These are phyloP conservation scores for Abrus precatorius DNA, from an alignment of 306 rosid genomes.

Conservation along the genomic window DNA sequence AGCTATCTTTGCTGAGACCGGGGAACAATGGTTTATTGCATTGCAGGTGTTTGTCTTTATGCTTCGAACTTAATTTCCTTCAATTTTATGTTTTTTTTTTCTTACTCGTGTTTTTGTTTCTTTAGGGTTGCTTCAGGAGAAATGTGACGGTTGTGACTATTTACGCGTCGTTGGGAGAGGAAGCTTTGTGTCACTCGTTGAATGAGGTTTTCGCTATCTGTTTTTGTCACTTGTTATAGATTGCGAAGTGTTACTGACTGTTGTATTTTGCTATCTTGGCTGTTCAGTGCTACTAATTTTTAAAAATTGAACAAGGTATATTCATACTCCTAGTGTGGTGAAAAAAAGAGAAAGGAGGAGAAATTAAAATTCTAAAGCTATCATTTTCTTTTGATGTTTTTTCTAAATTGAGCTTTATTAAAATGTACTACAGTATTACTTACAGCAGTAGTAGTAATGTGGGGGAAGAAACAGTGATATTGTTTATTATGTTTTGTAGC, in stretches of 20 bases:
- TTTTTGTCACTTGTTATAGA: background rate
- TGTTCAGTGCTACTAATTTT: background rate
- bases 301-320: background rate
- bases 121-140: conserved; percentile 92
- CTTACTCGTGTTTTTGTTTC: conserved; percentile 27
- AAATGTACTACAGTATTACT: background rate
- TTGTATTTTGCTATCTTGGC: background rate
- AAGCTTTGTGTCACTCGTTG: conserved; percentile 88
- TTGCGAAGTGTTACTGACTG: background rate
- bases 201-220: conserved; percentile 81
- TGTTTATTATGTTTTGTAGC: background rate
- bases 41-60: conserved; percentile 73
- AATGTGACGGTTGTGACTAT: conserved; percentile 94
- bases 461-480: background rate
- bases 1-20: conserved; percentile 91
- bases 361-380: conserved; percentile 6
- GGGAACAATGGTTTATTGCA: conserved; percentile 95
- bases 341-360: background rate
- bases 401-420: background rate
- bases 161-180: conserved; percentile 94
- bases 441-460: background rate
- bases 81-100: background rate
- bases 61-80: background rate
- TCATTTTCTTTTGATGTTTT: background rate
- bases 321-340: background rate